Evolutionary conservation across 1,139 yeast species (phyloP), one percentile per base, ranked within the genome.

Genomic region (Kodamaea ohmeri): DNA sequence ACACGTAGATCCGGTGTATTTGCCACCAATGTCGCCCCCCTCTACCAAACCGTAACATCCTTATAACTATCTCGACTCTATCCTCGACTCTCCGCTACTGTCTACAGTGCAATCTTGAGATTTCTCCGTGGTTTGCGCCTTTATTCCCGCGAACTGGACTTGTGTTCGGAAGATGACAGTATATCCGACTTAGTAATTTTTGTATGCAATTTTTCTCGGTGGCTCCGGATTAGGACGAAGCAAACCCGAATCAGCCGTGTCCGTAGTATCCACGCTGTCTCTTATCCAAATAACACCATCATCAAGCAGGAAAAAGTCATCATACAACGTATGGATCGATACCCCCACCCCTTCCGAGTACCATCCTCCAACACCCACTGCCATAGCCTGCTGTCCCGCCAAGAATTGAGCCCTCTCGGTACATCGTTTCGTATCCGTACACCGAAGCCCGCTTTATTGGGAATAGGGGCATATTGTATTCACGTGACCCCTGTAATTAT

Each of bases 231-330:
- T 29, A 16, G 32, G 32, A 11, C 12, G 11, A 25, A 6, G 13
- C 22, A 12, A 20, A 14, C 19, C 34, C 34, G 34, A 21, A 14
- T 31, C 34, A 31, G 34, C 34, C 34, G 34, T 21, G 19, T 19
- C 11, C 25, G 6, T 24, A 24, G 25, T n/a, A n/a, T n/a, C n/a
- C n/a, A n/a, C n/a, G n/a, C n/a, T n/a, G n/a, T n/a, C n/a, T n/a
- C n/a, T n/a, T 16, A 25, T 12, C 6, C 25, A 5, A 24, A 13
- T 9, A 13, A 5, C n/a, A 24, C 6, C 6, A 24, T n/a, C 6
- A 9, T 24, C 25, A 24, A 5, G 25, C 25, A 6, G 6, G n/a
- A 20, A 6, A 20, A 6, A 20, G 22, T 20, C 22, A 20, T 9
- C 8, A 9, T 9, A 20, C 22, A 7, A 20, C 22, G 22, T 6